Evolutionary conservation across 371 early-diverging fungal genomes (phyloP).

Genomic region (Actinomortierella ambigua): DNA sequence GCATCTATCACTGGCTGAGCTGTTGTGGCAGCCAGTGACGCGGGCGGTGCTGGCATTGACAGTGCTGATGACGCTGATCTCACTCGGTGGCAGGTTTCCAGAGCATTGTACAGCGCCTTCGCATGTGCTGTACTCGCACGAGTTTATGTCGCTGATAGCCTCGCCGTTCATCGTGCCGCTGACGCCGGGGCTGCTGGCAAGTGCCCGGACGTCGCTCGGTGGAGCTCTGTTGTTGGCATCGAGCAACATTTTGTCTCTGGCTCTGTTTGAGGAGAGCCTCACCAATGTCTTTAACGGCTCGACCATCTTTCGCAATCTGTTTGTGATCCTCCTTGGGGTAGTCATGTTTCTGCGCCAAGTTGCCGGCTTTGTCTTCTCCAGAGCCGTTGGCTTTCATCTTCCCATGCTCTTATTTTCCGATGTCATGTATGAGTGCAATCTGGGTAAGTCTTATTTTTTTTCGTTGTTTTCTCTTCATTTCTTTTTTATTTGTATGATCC

Average conservation of each 20-base stretch:
- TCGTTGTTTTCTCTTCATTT: background rate
- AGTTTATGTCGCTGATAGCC: slow-evolving; percentile 12
- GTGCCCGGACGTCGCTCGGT: slow-evolving; percentile 13
- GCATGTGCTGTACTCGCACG: slow-evolving; percentile 15
- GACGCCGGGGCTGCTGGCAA: slow-evolving; percentile 10
- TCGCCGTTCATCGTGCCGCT: slow-evolving; percentile 35
- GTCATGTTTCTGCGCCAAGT: slow-evolving; percentile 47
- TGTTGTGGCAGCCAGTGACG: slow-evolving; percentile 25
- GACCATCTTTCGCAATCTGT: slow-evolving; percentile 27
- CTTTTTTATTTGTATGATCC: too few relatives aligned
- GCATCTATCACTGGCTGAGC: background rate
- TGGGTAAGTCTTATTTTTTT: slow-evolving; percentile 50
- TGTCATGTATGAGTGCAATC: slow-evolving; percentile 63
- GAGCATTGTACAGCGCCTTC: slow-evolving; percentile 32
- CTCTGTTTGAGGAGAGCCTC: slow-evolving; percentile 37
- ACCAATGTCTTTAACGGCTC: slow-evolving; percentile 15
- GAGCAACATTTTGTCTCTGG: slow-evolving; percentile 20
- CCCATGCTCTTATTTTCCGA: slow-evolving; percentile 65
- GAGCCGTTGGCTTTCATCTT: slow-evolving; percentile 59
- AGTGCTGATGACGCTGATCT: slow-evolving; percentile 11
- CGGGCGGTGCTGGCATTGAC: slow-evolving; percentile 23
- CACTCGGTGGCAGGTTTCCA: slow-evolving; percentile 22
- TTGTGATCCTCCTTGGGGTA: slow-evolving; percentile 28
- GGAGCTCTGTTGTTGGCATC: slow-evolving; percentile 12
- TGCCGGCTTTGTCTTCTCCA: slow-evolving; percentile 60